These are phyloP conservation scores for Hortiboletus rubellus DNA, from an alignment of 1,284 basidiomycete genomes.

Conservation along the genomic window DNA sequence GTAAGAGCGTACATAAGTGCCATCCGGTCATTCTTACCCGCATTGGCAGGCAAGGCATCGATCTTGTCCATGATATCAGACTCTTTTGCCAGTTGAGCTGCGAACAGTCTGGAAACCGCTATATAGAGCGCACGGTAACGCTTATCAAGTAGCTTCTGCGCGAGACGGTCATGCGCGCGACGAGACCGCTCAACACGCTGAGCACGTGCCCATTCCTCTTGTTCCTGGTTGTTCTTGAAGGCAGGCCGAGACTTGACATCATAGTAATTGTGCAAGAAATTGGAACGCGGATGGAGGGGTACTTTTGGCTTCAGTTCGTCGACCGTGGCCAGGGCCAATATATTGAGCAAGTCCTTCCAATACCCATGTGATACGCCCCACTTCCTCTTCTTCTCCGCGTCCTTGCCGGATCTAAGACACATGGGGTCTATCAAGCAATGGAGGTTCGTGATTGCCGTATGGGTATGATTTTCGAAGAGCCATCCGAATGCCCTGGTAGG, in stretches of 20 bases:
- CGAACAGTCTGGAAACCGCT: slow-evolving; percentile 60
- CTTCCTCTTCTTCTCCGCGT: slow-evolving; percentile 23
- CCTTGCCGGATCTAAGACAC: slow-evolving; percentile 36
- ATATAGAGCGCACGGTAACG: slow-evolving; percentile 63
- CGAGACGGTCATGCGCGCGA: slow-evolving; percentile 39
- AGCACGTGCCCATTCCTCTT: slow-evolving; percentile 32
- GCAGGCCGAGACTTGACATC: slow-evolving; percentile 4
- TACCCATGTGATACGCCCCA: slow-evolving; percentile 52
- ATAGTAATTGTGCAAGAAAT: slow-evolving; percentile 38
- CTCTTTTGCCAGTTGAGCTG: slow-evolving; percentile 52
- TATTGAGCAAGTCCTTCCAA: slow-evolving; percentile 69
- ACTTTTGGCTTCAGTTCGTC: slow-evolving; percentile 42
- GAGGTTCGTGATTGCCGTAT: slow-evolving; percentile 61
- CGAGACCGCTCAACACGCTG: slow-evolving; percentile 27
- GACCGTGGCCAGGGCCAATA: slow-evolving; percentile 53
- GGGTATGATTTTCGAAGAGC: slow-evolving; percentile 62
- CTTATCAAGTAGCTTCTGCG: slow-evolving; percentile 44
- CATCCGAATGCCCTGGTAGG: slow-evolving; percentile 53
- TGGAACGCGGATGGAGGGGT: slow-evolving; percentile 7
- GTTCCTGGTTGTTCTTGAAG: slow-evolving; percentile 22
- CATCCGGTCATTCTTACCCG: slow-evolving; percentile 35
- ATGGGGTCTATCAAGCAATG: slow-evolving; percentile 49
- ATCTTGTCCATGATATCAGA: slow-evolving; percentile 39
- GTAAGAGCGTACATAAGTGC: slow-evolving; percentile 46
- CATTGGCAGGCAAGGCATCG: slow-evolving; percentile 29